Percentiles rank a stretch among this genome's conserved stretches.
phyloP scores from a whole-genome alignment of 2,329 filamentous ascomycete genomes.

The Colletotrichum agaves region DNA sequence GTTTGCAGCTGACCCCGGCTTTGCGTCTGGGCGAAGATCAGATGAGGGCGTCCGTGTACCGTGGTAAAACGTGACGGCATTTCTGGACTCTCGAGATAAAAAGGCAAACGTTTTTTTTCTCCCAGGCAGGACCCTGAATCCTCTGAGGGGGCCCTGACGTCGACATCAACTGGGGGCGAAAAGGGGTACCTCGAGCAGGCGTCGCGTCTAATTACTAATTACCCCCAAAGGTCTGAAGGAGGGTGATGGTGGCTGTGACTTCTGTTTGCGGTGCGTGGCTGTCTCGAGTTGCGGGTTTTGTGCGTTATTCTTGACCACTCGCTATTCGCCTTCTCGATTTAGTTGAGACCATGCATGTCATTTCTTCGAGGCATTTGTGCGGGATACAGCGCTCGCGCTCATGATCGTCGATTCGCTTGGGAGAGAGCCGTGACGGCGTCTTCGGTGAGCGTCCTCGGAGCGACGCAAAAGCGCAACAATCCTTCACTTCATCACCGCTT shows the following conservation, averaged over 20 bases:
- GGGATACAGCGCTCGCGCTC: constrained; percentile 2
- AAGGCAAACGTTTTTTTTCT: not conserved
- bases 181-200: constrained; percentile 26
- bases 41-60: not conserved
- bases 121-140: constrained; percentile 33
- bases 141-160: constrained; percentile 16
- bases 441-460: not conserved
- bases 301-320: constrained; percentile 32
- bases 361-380: constrained; percentile 28
- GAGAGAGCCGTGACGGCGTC: not conserved
- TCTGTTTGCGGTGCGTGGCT: constrained; percentile 24
- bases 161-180: constrained; percentile 6
- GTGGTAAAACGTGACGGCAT: not conserved
- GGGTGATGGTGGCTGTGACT: constrained; percentile 30
- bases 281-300: constrained; percentile 32
- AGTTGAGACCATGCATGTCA: constrained; percentile 16
- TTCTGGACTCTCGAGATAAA: constrained; percentile 12
- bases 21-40: not conserved
- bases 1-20: constrained; percentile 23
- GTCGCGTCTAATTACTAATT: not conserved
- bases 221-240: not conserved
- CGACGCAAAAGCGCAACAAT: not conserved
- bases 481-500: constrained; percentile 29
- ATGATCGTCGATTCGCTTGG: not conserved
- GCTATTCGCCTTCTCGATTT: constrained; percentile 1